These are phyloP conservation scores for Blastobotrys serpentis DNA, from an alignment of 1,139 yeast species.

Conservation along the genomic window DNA sequence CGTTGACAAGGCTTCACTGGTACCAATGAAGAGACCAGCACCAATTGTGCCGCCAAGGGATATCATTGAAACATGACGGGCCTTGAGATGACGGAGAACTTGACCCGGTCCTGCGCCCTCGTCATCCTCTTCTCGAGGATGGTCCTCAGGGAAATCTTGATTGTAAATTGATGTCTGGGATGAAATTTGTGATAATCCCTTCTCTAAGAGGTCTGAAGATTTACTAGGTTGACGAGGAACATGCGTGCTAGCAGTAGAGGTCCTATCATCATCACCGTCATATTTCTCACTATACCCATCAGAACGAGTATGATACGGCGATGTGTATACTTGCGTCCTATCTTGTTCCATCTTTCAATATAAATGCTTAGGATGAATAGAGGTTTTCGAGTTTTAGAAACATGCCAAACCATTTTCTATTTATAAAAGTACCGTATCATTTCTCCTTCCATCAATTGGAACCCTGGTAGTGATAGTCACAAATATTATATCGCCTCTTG, in stretches of 20 bases:
- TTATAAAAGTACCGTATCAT: not conserved
- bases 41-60: constrained; percentile 61
- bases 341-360: constrained; percentile 1
- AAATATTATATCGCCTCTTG: not conserved
- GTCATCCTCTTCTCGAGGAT: not conserved
- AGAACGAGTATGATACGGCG: not conserved
- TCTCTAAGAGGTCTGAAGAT: constrained; percentile 3
- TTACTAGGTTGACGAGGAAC: constrained; percentile 1
- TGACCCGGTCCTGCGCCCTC: not conserved
- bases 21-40: constrained; percentile 69
- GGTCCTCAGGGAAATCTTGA: not conserved
- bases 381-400: not conserved
- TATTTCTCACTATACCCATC: not conserved
- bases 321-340: not conserved
- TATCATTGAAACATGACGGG: constrained; percentile 75
- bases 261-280: not conserved
- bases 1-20: constrained; percentile 60
- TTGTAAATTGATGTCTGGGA: not conserved
- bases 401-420: not conserved
- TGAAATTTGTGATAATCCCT: constrained; percentile 1
- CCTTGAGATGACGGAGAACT: constrained; percentile 3
- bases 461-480: not conserved
- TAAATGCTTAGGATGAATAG: not conserved
- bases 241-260: not conserved
- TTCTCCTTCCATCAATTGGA: not conserved